A percentile compares a stretch with the other conserved stretches of the same genome.
Conservation (phyloP, 2,329 filamentous ascomycete species). For the Beauveria scarabaeidicola region DNA sequence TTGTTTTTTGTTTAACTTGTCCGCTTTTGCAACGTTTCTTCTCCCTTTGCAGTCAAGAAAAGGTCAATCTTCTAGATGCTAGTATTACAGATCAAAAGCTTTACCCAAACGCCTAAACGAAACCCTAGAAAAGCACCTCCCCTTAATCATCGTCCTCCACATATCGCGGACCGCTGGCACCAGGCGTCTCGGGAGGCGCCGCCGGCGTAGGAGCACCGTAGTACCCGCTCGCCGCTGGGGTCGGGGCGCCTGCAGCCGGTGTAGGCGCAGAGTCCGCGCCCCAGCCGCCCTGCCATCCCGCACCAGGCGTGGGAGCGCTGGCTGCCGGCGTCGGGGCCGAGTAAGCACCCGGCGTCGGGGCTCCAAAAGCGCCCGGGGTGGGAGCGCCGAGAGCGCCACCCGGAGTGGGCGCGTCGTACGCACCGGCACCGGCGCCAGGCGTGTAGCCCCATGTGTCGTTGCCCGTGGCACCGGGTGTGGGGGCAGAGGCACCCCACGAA, state of each 20-base stretch:
- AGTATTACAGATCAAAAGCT: slow-evolving; percentile 7
- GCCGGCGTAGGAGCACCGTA: slow-evolving; percentile 53
- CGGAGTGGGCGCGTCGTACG: slow-evolving; percentile 65
- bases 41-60: not conserved
- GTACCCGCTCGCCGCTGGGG: slow-evolving; percentile 56
- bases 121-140: not conserved
- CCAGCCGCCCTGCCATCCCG: slow-evolving; percentile 51
- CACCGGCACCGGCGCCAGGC: slow-evolving; percentile 35
- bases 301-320: slow-evolving; percentile 62
- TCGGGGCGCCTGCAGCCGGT: slow-evolving; percentile 57
- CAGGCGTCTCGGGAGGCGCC: slow-evolving; percentile 51
- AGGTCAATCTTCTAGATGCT: not conserved
- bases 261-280: slow-evolving; percentile 57
- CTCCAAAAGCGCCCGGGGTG: slow-evolving; percentile 54
- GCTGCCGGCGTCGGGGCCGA: slow-evolving; percentile 56
- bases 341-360: slow-evolving; percentile 63
- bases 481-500: slow-evolving; percentile 54
- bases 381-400: slow-evolving; percentile 50
- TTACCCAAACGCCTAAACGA: slow-evolving; percentile 2
- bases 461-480: slow-evolving; percentile 49
- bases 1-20: not conserved
- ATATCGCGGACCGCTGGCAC: slow-evolving; percentile 48
- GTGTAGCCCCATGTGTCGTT: slow-evolving; percentile 54
- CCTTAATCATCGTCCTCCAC: slow-evolving; percentile 42
- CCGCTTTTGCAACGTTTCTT: not conserved